Base-by-base conservation (phyloP, 2,329 filamentous ascomycete species). In the Fonsecaea monophora region DNA sequence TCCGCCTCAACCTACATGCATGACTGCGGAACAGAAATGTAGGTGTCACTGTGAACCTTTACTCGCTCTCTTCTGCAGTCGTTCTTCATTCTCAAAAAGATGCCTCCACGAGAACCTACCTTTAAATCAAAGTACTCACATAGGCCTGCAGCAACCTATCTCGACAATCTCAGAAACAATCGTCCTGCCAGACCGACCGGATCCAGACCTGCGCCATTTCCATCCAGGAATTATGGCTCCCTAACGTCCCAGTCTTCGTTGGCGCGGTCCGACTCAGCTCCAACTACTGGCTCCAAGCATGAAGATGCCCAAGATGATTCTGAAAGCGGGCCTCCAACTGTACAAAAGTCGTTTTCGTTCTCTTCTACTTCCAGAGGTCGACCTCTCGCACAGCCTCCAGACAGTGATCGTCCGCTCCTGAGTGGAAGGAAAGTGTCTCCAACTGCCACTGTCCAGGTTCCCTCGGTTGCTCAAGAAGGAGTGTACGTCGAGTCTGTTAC, bases 121-220 rank as follows among this genome's bases (percentile, higher is more conserved):
- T 72, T 67, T 48, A 60, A 59, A 64, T 68, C 66, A 40, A 70
- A 61, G 60, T 73, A 65, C 71, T 73, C 67, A 71, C 68, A 65
- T 37, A 40, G 53, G 25, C 64, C 62, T 69, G 70, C 75, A 89
- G 87, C 84, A 66, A 82, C 78, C 65, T 89, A 88, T 75, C 80
- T 89, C 55, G 82, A 84, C 69, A 85, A 87, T 68, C 82, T 89
- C 32, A 85, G 87, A 71, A 82, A 80, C 64, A 86, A 85, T 74
- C 83, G 84, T 63, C 83, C 83, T 61, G 77, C 82, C 6, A 83
- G 87, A 68, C 87, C 87, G 5, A 85, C 81, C 59, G 87, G 87
- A 66, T 87, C 87, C 54, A 80, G 87, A 63, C 87, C 87, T 53
- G 80, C 85, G 54, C 87, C 87, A 10, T 79, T 71, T 45, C 37